Evolutionary conservation across 495 filamentous ascomycete genomes (phyloP), one percentile per base, ranked within the genome.

Genomic region (Choiromyces venosus): DNA sequence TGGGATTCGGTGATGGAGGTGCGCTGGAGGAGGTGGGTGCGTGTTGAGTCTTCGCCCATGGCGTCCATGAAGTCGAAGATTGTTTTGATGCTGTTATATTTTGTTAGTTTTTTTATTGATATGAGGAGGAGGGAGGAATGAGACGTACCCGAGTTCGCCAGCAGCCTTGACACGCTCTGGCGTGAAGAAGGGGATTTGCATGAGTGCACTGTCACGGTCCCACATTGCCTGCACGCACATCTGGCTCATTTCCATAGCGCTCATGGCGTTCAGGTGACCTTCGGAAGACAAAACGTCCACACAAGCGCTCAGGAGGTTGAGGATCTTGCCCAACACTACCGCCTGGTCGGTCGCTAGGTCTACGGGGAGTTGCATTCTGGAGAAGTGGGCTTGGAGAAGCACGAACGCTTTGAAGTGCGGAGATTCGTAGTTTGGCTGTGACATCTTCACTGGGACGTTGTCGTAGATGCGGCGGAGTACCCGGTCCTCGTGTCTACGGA

Each of bases 181-280:
- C 7, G 90, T 88, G 82, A 99, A 99, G 83, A 97, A 91, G 73
- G 95, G 95, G 77, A 99, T 97, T 84, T 99, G 95, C 85, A 96
- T 97, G 68, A 99, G 86, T 65, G 96, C 93, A 75, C 91, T 95
- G 82, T 99, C 95, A 35, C 93, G 91, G 84, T 98, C 93, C 95
- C 95, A 99, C 92, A 97, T 97, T 38, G 92, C 93, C 83, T 99
- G 95, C 29, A 99, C 93, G 71, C 94, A 91, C 95, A 99, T 99
- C 83, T 99, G 95, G 35, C 93, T 96, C 90, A 99, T 91, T 83
- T 99, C 95, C 95, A 99, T 99, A 37, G 96, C 95, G 78, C 89
- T 92, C 90, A 97, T 95, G 71, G 95, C 94, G 80, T 98, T 99
- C 68, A 98, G 83, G 74, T 98, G 94, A 66, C 94, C 96, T 71